Base-by-base conservation (phyloP, 1,284 basidiomycete species). In the Flammula alnicola region DNA sequence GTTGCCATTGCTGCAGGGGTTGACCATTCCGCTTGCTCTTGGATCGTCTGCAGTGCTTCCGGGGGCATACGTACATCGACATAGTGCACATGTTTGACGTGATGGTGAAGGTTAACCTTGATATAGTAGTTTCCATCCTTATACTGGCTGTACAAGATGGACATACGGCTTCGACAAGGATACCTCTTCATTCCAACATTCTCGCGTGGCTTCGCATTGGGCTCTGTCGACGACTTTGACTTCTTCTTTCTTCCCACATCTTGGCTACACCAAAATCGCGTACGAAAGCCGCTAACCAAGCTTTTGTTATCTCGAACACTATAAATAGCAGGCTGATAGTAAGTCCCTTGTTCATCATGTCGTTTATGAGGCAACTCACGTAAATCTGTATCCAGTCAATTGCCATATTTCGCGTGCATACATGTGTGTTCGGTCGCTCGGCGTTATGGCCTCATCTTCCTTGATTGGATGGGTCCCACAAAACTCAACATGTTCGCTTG, bases 381-480 rank as follows among this genome's bases (percentile, higher is more conserved):
- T 57, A 45, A 51, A 57, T 42, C 48, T 33, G 23, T 56, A 56
- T n/a, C 52, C 52, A 35, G 55, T 56, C 12, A 51, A 12, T 17
- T 51, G 32, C 55, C 55, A 56, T 12, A 56, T 20, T 27, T 56
- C 52, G 10, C 39, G 11, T 5, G 44, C 35, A 26, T 47, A 10
- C 45, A 47, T 43, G 8, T 43, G 26, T 22, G 35, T 44, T 12
- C 20, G 39, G 3, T 47, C 40, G 41, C 43, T 54, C 22, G 40
- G 51, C 23, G 17, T 22, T 19, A 56, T 54, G 36, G 11, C 17
- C 32, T 39, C 38, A 48, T 56, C 52, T 38, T 46, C 52, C 23
- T 29, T 22, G 25, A 56, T 44, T 30, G 51, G 33, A 40, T 56
- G 50, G 37, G 48, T 51, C n/a, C 41, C 45, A 22, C 51, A 43